These are phyloP conservation scores for Quercus lobata DNA, from an alignment of 331 rosid species.

Conservation along the genomic window DNA sequence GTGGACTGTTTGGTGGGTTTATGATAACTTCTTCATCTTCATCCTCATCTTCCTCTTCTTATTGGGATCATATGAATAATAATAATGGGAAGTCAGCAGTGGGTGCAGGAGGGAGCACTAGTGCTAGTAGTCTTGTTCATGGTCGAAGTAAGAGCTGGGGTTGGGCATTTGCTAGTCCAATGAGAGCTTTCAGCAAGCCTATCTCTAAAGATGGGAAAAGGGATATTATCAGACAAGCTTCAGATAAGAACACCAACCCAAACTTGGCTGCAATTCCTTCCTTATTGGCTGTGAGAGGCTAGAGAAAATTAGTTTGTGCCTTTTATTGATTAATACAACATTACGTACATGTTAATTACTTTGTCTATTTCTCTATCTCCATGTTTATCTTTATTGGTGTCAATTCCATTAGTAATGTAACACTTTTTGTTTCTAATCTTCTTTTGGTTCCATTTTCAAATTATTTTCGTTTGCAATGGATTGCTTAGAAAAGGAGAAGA, in stretches of 20 bases:
- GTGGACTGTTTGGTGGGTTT: constrained; percentile 83
- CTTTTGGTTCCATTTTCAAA: not conserved
- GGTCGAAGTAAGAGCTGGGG: constrained; percentile 68
- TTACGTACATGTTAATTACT: constrained; percentile 15
- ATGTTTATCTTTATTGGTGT: constrained; percentile 9
- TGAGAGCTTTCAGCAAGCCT: constrained; percentile 77
- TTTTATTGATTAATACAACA: constrained; percentile 19
- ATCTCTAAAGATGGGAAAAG: constrained; percentile 58
- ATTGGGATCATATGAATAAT: constrained; percentile 66
- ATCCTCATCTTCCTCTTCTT: constrained; percentile 61
- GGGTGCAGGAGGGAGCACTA: no score
- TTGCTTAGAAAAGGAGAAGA: not conserved
- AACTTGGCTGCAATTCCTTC: constrained; percentile 83
- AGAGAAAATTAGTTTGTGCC: not conserved
- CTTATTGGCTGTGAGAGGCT: constrained; percentile 64
- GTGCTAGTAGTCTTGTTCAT: constrained; percentile 17
- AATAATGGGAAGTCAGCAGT: constrained; percentile 32
- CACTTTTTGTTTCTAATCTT: not conserved
- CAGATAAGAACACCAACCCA: constrained; percentile 57
- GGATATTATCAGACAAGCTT: constrained; percentile 45
- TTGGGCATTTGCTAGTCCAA: constrained; percentile 96
- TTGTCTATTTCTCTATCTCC: not conserved
- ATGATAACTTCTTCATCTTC: constrained; percentile 76
- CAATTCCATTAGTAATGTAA: constrained; percentile 6
- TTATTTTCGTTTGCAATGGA: constrained; percentile 1